Evolutionary conservation across 352 stramenopile species (phyloP).

Genomic region (Phytophthora brassicae): DNA sequence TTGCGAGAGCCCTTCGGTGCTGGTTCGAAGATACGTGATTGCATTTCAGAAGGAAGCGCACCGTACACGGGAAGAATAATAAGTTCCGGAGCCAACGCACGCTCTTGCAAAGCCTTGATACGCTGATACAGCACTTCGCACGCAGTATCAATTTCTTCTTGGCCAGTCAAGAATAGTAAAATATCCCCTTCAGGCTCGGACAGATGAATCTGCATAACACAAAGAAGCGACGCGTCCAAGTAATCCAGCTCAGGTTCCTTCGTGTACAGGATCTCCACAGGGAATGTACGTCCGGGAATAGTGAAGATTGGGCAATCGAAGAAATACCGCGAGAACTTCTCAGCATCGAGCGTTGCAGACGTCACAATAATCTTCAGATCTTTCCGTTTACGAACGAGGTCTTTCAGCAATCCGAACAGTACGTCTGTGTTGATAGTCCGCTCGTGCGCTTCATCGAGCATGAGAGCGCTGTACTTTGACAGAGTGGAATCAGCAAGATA

Average conservation of each 20-base stretch:
- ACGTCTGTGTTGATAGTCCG: slow-evolving; percentile 98
- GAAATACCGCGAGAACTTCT: slow-evolving; percentile 98
- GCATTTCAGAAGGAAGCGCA: slow-evolving; percentile 98
- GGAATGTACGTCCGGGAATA: slow-evolving; percentile 97
- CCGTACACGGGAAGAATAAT: slow-evolving; percentile 99
- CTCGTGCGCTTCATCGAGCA: slow-evolving; percentile 99
- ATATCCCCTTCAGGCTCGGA: slow-evolving; percentile 98
- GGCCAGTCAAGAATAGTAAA: slow-evolving; percentile 98
- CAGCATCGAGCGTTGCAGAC: slow-evolving; percentile 95
- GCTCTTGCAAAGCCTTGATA: slow-evolving; percentile 95
- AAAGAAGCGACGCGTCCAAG: slow-evolving; percentile 96
- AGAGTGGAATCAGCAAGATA: slow-evolving; percentile 97
- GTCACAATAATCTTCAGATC: slow-evolving; percentile 92
- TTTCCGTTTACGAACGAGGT: slow-evolving; percentile 79
- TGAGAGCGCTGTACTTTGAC: slow-evolving; percentile 94
- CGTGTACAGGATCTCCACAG: slow-evolving; percentile 98
- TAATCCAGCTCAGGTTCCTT: slow-evolving; percentile 99
- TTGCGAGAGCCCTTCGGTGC: slow-evolving; percentile 95
- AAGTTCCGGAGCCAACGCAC: slow-evolving; percentile 95
- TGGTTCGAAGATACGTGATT: slow-evolving; percentile 99
- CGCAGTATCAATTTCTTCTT: slow-evolving; percentile 99
- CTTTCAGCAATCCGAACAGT: slow-evolving; percentile 96
- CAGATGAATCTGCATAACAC: slow-evolving; percentile 99
- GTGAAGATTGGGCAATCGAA: slow-evolving; percentile 98
- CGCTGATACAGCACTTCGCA: slow-evolving; percentile 97